These are phyloP conservation scores for Oryza glumipatula DNA, from an alignment of 176 grass and related monocot species.

Conservation along the genomic window DNA sequence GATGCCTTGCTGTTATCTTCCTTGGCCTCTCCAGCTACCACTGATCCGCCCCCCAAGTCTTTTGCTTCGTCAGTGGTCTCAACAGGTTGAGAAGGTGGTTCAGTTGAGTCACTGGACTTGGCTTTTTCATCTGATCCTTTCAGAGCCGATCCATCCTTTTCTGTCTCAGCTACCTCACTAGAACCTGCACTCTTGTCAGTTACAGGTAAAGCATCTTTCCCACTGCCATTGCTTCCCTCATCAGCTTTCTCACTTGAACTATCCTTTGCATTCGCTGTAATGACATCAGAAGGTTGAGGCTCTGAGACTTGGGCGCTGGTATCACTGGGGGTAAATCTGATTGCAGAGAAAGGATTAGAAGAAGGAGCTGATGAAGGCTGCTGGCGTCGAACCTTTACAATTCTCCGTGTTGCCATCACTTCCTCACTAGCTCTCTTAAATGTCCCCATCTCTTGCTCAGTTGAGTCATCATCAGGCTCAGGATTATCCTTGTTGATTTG, in stretches of 20 bases:
- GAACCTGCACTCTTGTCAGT: conserved; percentile 21
- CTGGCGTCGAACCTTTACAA: conserved; percentile 83
- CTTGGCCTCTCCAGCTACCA: conserved; percentile 42
- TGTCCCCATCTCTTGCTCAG: conserved; percentile 66
- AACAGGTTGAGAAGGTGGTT: conserved; percentile 25
- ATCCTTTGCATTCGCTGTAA: conserved; percentile 15
- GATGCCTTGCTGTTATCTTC: conserved; percentile 42
- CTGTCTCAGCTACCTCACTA: conserved; percentile 18
- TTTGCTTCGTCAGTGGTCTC: conserved; percentile 53
- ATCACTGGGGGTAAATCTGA: conserved; percentile 63
- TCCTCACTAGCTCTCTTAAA: conserved; percentile 97
- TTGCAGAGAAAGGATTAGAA: conserved; percentile 85
- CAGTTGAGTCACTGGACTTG: conserved; percentile 20
- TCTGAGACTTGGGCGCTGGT: conserved; percentile 46
- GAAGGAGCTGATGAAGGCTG: conserved; percentile 55
- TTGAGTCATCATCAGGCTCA: conserved; percentile 73
- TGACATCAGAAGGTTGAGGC: conserved; percentile 48
- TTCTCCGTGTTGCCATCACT: conserved; percentile 87
- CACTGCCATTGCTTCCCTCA: conserved; percentile 49
- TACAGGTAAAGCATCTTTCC: conserved; percentile 38
- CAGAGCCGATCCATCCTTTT: conserved; percentile 33
- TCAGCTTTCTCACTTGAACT: conserved; percentile 36
- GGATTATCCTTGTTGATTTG: conserved; percentile 88
- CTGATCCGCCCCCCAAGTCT: conserved; percentile 34
- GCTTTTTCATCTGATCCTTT: conserved; percentile 25